A percentile compares a stretch with the other conserved stretches of the same genome.
Evolutionary conservation across 75 land plant species (phyloP).

Genomic region (Cryptomeria japonica): DNA sequence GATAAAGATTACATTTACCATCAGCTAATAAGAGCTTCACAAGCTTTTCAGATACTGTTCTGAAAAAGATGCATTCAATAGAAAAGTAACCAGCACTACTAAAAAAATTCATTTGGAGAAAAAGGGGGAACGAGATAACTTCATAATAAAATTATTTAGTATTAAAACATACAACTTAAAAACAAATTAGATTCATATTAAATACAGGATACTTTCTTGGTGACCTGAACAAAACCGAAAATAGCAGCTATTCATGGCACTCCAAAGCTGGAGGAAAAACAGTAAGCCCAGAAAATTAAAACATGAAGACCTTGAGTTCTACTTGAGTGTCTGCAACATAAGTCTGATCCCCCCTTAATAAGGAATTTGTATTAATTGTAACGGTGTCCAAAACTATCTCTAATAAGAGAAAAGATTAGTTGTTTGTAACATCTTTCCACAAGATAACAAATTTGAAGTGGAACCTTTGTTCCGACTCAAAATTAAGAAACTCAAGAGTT

Average conservation of each 20-base stretch:
- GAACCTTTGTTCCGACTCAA: background rate
- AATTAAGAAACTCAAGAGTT: constrained; percentile 10
- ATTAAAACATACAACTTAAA: background rate
- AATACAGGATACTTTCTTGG: background rate
- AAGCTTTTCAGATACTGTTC: background rate
- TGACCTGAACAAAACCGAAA: constrained; percentile 7
- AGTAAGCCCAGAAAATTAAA: background rate
- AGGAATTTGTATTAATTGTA: background rate
- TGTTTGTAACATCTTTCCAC: background rate
- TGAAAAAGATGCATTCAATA: background rate
- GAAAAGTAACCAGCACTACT: background rate
- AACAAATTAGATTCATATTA: constrained; percentile 1
- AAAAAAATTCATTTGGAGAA: background rate
- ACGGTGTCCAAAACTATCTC: background rate
- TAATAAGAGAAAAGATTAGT: background rate
- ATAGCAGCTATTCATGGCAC: background rate
- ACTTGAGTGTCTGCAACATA: background rate
- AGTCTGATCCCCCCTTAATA: background rate
- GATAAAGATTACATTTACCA: background rate
- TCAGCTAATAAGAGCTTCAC: background rate
- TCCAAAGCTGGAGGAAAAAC: background rate
- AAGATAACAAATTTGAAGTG: constrained; percentile 6
- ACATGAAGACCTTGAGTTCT: background rate
- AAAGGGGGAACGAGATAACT: background rate
- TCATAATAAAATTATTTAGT: background rate